Base-by-base conservation (phyloP, 108 stramenopile species). In the Fistulifera pelliculosa region DNA sequence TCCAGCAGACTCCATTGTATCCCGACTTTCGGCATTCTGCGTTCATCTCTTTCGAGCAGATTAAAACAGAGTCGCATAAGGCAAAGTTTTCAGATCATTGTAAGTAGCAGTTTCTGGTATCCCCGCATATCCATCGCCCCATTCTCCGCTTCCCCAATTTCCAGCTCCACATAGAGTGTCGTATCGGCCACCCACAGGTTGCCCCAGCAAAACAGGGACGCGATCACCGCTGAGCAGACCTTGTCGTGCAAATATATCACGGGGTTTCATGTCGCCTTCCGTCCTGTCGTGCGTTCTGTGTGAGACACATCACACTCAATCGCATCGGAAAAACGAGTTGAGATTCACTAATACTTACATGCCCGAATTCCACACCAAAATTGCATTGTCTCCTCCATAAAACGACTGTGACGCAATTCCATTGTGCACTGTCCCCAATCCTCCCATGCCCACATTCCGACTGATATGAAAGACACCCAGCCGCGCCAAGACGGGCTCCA, bases 301-400 rank as follows among this genome's bases (percentile, higher is more conserved):
- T n/a, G n/a, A n/a, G n/a, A n/a, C n/a, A n/a, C n/a, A n/a, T n/a
- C n/a, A n/a, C n/a, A n/a, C n/a, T 35, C 31, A 35, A 3, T 35
- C 6, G 8, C 31, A 35, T 6, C 3, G 8, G 8, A 35, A 35
- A 6, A 35, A 35, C 8, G 6, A 35, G 31, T 6, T 35, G 8
- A 35, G 3, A 35, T 35, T 35, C 31, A 35, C 31, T 35, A 6
- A 35, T 55, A 58, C 31, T 35, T 35, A 35, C 59, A 58, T 57
- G 50, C 77, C 71, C 49, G 76, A 71, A 60, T 90, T 85, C 85
- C 85, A 90, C 41, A 86, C 40, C 27, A 90, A 62, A 60, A 86
- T 49, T 45, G 86, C 89, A 26, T 80, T 67, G 47, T 83, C 81
- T 14, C 70, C 63, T 21, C 88, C 88, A 60, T 81, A 85, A 38